phyloP scores from a whole-genome alignment of 1,284 basidiomycete genomes.

The Naganishia sp. region DNA sequence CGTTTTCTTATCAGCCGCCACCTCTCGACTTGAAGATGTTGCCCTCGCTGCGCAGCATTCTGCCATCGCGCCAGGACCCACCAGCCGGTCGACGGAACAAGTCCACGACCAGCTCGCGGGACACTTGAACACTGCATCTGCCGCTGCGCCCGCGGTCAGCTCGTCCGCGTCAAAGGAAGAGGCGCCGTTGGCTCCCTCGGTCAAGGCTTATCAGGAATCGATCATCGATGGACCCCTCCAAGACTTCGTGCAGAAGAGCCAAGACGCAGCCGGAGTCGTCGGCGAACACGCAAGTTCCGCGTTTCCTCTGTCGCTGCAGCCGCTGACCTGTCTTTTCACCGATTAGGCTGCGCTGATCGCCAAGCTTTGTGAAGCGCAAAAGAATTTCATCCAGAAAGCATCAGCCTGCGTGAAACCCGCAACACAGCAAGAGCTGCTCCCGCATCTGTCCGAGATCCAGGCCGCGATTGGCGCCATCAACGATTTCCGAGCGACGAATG shows the following conservation, averaged over 20 bases:
- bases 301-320: background rate
- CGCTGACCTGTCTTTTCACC: background rate
- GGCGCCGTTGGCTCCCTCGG: slow-evolving; percentile 61
- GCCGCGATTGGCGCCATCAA: slow-evolving; percentile 72
- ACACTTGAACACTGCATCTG: slow-evolving; percentile 53
- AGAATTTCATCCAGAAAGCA: slow-evolving; percentile 68
- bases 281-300: slow-evolving; percentile 71
- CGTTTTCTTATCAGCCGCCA: slow-evolving; percentile 77
- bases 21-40: slow-evolving; percentile 90
- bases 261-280: slow-evolving; percentile 70
- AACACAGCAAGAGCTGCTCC: slow-evolving; percentile 62
- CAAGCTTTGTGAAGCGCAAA: slow-evolving; percentile 69
- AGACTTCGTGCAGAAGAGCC: slow-evolving; percentile 73
- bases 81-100: slow-evolving; percentile 33
- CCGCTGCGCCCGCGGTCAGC: slow-evolving; percentile 40
- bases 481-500: slow-evolving; percentile 76
- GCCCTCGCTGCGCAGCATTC: slow-evolving; percentile 57
- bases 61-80: slow-evolving; percentile 36
- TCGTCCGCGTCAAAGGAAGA: slow-evolving; percentile 46
- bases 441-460: slow-evolving; percentile 71
- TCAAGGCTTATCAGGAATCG: slow-evolving; percentile 72
- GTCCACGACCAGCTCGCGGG: slow-evolving; percentile 47
- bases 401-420: slow-evolving; percentile 75
- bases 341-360: slow-evolving; percentile 68
- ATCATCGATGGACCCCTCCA: slow-evolving; percentile 72